Evolutionary conservation across 768 basidiomycete genomes (phyloP).

Genomic region (Mycena rebaudengoi): DNA sequence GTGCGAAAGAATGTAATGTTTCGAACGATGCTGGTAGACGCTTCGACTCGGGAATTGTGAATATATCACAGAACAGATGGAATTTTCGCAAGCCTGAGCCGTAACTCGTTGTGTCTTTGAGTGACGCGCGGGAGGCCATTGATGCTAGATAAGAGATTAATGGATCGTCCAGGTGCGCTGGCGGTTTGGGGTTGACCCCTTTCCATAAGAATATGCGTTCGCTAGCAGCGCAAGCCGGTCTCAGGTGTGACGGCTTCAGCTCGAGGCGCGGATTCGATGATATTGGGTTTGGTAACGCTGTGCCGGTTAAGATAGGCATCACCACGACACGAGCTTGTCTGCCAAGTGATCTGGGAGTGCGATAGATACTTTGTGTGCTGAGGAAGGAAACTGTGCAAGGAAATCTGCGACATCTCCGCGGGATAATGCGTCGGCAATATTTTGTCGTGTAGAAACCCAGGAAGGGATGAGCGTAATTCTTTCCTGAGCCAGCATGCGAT

Average conservation of each 20-base stretch:
- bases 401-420: constrained; percentile 36
- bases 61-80: constrained; percentile 39
- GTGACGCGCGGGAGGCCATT: constrained; percentile 30
- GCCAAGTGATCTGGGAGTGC: constrained; percentile 25
- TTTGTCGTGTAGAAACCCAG: constrained; percentile 32
- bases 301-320: not conserved
- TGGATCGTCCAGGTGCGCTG: constrained; percentile 29
- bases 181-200: constrained; percentile 40
- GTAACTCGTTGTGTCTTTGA: constrained; percentile 25
- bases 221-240: constrained; percentile 31
- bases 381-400: constrained; percentile 23
- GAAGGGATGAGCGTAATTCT: constrained; percentile 15
- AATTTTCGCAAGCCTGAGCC: constrained; percentile 37
- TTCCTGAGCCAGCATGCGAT: constrained; percentile 21
- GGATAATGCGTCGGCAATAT: constrained; percentile 43
- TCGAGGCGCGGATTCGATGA: constrained; percentile 6
- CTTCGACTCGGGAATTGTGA: constrained; percentile 36
- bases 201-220: constrained; percentile 40
- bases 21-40: constrained; percentile 37
- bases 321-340: constrained; percentile 23
- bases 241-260: constrained; percentile 28
- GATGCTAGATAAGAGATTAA: constrained; percentile 25
- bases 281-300: not conserved
- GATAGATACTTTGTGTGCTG: not conserved
- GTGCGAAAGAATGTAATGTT: constrained; percentile 43